Evolutionary conservation across 1,284 basidiomycete genomes (phyloP), one percentile per base, ranked within the genome.

Genomic region (Cystobasidium sp.): DNA sequence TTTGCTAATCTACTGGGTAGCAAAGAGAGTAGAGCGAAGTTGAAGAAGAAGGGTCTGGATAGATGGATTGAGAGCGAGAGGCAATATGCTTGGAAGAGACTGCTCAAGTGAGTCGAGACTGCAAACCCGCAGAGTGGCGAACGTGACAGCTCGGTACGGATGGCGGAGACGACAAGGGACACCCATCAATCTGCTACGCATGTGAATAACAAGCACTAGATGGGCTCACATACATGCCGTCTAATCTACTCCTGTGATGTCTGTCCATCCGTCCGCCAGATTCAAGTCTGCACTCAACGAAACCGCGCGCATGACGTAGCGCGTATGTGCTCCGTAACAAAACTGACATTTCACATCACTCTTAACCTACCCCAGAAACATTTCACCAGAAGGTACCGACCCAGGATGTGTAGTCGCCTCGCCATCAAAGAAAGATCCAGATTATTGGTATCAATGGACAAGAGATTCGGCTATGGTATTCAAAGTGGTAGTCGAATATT

Each of bases 401-500:
- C 75, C 76, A 6, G 79, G 79, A 3, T 78, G 76, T 24, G 82
- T 85, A 14, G 81, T 86, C 12, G 85, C 85, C 0, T 82, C 81
- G 44, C 84, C 84, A 0, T 78, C 75, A 7, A 79, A 68, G 6
- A 76, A 80, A 39, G 77, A 83, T 24, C 85, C 84, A 0, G 81
- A 86, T 75, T 86, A 86, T 82, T 82, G 51, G 59, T 85, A 83
- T 78, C 83, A 84, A 20, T 86, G 85, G 85, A 85, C 84, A 0
- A 79, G 85, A 59, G 84, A 85, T 72, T 79, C 81, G 0, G 83
- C 84, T 3, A 77, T 85, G 39, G 84, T 83, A 46, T 79, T 83
- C 37, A 66, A 75, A 39, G 75, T 64, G 4, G 58, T 80, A 52
- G 70, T 79, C 4, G 66, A 79, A 24, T 74, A 78, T 80, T 46